phyloP scores from a whole-genome alignment of 179 eudicot genomes.

The Gypsophila paniculata region DNA sequence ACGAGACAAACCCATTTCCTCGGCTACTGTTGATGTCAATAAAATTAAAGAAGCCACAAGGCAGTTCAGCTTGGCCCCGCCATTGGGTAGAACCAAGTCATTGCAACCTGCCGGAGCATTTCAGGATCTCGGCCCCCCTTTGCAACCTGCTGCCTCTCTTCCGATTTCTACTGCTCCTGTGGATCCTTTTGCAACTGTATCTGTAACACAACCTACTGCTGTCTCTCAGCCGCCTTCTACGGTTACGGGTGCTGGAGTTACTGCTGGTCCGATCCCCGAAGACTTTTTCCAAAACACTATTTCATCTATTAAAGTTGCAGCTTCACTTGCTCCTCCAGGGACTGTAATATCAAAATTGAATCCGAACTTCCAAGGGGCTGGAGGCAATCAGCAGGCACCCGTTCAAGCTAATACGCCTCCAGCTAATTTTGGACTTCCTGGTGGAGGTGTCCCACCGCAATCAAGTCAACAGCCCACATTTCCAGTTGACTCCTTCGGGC shows the following conservation, averaged over 20 bases:
- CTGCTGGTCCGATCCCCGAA: conserved; percentile 84
- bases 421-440: conserved; percentile 52
- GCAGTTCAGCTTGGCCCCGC: conserved; percentile 73
- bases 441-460: conserved; percentile 73
- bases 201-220: conserved; percentile 46
- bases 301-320: conserved; percentile 80
- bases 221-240: conserved; percentile 52
- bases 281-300: conserved; percentile 94
- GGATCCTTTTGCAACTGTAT: conserved; percentile 63
- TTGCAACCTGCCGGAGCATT: conserved; percentile 40
- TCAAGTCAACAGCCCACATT: conserved; percentile 39
- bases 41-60: conserved; percentile 97
- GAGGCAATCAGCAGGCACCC: conserved; percentile 37
- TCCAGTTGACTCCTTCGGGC: conserved; percentile 54
- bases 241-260: conserved; percentile 57
- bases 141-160: conserved; percentile 42
- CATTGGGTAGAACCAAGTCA: conserved; percentile 79
- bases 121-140: conserved; percentile 55
- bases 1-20: conserved; percentile 65
- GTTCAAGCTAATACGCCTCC: conserved; percentile 39
- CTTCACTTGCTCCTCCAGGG: conserved; percentile 82
- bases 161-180: conserved; percentile 46
- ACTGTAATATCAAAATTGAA: conserved; percentile 63
- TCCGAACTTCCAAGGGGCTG: conserved; percentile 55
- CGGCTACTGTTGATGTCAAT: conserved; percentile 84